A percentile compares a stretch with the other conserved stretches of the same genome.
Evolutionary conservation across 352 stramenopile genomes (phyloP).

Genomic region (Discostella stelligera): DNA sequence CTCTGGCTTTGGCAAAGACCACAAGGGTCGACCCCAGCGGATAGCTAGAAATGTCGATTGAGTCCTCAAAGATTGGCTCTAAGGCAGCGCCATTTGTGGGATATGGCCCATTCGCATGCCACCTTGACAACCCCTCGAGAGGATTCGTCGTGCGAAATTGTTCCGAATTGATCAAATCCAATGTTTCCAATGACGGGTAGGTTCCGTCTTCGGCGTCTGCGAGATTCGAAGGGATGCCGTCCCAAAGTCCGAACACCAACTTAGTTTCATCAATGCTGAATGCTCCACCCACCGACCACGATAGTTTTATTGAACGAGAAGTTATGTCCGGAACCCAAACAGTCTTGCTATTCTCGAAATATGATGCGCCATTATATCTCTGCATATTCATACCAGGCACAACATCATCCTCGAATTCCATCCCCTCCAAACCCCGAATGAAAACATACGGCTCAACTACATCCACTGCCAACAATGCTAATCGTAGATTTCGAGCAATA

Average conservation of each 20-base stretch:
- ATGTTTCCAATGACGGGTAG: constrained; percentile 39
- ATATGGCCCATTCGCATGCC: constrained; percentile 47
- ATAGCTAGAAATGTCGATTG: constrained; percentile 53
- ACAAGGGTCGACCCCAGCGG: constrained; percentile 47
- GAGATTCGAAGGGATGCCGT: constrained; percentile 38
- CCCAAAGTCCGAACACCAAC: constrained; percentile 50
- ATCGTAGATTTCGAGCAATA: constrained; percentile 91
- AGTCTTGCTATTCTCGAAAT: constrained; percentile 44
- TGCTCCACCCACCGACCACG: constrained; percentile 63
- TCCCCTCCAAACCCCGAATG: constrained; percentile 52
- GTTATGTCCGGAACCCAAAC: constrained; percentile 29
- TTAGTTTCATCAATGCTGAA: constrained; percentile 59
- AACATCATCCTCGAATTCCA: constrained; percentile 64
- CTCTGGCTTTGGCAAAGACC: constrained; percentile 64
- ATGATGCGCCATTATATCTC: constrained; percentile 31
- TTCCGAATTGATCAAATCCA: constrained; percentile 28
- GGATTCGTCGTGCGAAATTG: constrained; percentile 20
- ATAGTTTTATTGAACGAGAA: constrained; percentile 19
- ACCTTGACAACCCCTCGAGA: constrained; percentile 35
- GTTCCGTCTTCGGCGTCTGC: constrained; percentile 30
- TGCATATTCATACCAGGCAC: constrained; percentile 40
- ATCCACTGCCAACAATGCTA: constrained; percentile 93
- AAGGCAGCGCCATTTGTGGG: constrained; percentile 13
- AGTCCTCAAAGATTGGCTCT: constrained; percentile 51
- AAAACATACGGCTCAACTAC: constrained; percentile 91